Percentiles rank a stretch among this genome's conserved stretches.
These are phyloP conservation scores for Leucosporidium yakuticum DNA, from an alignment of 768 basidiomycete genomes.

Conservation along the genomic window DNA sequence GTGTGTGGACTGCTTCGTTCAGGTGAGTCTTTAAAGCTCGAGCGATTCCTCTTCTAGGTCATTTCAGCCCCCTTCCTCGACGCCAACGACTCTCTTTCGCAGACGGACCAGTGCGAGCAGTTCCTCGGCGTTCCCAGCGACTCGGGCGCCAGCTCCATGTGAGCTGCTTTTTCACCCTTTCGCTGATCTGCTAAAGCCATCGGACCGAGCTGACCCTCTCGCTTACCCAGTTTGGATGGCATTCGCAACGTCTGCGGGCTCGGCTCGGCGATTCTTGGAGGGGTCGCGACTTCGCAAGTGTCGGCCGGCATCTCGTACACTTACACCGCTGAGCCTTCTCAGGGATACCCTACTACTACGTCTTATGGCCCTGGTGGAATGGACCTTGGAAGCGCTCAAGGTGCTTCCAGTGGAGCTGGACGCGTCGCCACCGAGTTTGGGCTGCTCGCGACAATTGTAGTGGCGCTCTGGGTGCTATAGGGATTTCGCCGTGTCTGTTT, in stretches of 20 bases:
- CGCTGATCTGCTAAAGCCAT: too few species aligned
- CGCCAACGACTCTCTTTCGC: not conserved
- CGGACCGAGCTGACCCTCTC: not conserved
- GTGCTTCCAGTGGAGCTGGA: not conserved
- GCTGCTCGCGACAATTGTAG: too few species aligned
- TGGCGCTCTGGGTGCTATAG: too few species aligned
- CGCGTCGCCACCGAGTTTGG: not conserved
- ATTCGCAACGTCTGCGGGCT: constrained; percentile 23
- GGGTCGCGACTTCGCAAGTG: constrained; percentile 14
- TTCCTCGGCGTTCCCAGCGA: constrained; percentile 23
- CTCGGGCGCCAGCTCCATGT: constrained; percentile 17
- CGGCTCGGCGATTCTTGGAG: constrained; percentile 15
- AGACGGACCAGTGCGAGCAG: constrained; percentile 30
- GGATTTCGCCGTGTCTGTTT: too few species aligned
- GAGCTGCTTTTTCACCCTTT: not conserved
- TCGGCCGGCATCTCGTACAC: constrained; percentile 14
- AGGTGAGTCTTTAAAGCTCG: not conserved
- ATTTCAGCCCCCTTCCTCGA: not conserved
- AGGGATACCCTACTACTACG: constrained; percentile 26
- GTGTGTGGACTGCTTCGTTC: constrained; percentile 30
- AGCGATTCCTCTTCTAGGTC: too few species aligned
- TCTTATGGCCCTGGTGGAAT: constrained; percentile 20
- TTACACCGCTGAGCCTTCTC: constrained; percentile 15
- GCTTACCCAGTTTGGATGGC: constrained; percentile 15
- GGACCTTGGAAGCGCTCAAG: constrained; percentile 17